Evolutionary conservation across 2,329 filamentous ascomycete genomes (phyloP).

Genomic region (Fusarium sp.): DNA sequence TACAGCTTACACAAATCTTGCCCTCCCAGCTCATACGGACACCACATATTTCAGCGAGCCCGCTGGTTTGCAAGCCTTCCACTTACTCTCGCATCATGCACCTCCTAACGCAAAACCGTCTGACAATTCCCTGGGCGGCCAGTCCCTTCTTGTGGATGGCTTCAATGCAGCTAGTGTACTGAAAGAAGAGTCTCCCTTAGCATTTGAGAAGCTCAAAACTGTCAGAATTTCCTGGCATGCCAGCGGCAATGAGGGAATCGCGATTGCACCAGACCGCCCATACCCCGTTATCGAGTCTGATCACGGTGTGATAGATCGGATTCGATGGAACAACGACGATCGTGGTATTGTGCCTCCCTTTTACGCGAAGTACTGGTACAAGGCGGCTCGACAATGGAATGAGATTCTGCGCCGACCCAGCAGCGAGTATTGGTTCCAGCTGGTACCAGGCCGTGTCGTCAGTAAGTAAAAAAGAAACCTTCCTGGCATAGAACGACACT

Average conservation of each 20-base stretch:
- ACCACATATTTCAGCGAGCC: constrained; percentile 97
- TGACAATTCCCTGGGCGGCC: constrained; percentile 72
- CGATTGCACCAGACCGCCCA: constrained; percentile 78
- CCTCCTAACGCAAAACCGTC: constrained; percentile 51
- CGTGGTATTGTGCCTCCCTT: constrained; percentile 71
- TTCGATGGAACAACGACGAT: constrained; percentile 96
- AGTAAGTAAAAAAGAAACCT: constrained; percentile 65
- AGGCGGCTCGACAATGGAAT: constrained; percentile 82
- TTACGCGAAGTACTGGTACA: constrained; percentile 77
- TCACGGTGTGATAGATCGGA: constrained; percentile 63
- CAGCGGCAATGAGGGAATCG: constrained; percentile 89
- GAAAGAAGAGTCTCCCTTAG: constrained; percentile 64
- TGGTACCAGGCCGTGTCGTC: constrained; percentile 83
- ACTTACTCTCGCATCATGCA: constrained; percentile 81
- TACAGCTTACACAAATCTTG: constrained; percentile 90
- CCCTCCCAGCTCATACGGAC: constrained; percentile 89
- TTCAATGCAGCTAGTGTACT: constrained; percentile 80
- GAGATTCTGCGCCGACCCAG: constrained; percentile 74
- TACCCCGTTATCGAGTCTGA: constrained; percentile 81
- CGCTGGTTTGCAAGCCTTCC: constrained; percentile 91
- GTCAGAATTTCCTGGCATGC: constrained; percentile 82
- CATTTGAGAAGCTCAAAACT: constrained; percentile 70
- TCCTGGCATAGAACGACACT: constrained; percentile 16
- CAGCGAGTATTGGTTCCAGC: constrained; percentile 84
- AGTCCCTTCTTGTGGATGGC: constrained; percentile 87